phyloP scores from a whole-genome alignment of 495 filamentous ascomycete genomes.

The Trichoderma gamsii region DNA sequence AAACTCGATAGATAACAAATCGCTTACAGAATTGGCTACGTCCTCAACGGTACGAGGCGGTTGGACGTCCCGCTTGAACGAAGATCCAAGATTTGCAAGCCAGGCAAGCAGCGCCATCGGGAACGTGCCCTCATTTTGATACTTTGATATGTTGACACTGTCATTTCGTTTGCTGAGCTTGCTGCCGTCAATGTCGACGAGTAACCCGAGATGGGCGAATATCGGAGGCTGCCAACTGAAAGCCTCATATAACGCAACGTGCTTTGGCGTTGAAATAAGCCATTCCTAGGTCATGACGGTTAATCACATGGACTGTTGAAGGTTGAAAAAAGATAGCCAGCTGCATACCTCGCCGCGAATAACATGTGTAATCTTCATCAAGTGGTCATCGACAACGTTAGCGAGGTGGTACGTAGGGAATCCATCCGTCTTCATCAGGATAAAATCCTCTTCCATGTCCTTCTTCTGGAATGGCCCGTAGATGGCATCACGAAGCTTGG shows the following conservation, averaged over 20 bases:
- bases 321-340: background rate
- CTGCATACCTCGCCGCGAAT: constrained; percentile 70
- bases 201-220: constrained; percentile 85
- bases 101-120: constrained; percentile 77
- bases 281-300: constrained; percentile 55
- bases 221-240: constrained; percentile 80
- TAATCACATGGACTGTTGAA: background rate
- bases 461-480: constrained; percentile 56
- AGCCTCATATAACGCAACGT: constrained; percentile 77
- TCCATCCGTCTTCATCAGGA: constrained; percentile 85
- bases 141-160: constrained; percentile 63
- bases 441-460: constrained; percentile 46
- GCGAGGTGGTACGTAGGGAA: constrained; percentile 94
- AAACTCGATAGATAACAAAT: constrained; percentile 1
- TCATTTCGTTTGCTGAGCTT: constrained; percentile 87
- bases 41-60: constrained; percentile 46
- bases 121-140: constrained; percentile 62
- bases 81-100: constrained; percentile 68
- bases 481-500: constrained; percentile 63
- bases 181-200: constrained; percentile 65
- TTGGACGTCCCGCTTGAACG: background rate
- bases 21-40: constrained; percentile 58
- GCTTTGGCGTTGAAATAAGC: constrained; percentile 88
- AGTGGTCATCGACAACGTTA: constrained; percentile 92
- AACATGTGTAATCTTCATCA: constrained; percentile 93